phyloP scores from a whole-genome alignment of 495 filamentous ascomycete species.

The Penicillium pancosmium region DNA sequence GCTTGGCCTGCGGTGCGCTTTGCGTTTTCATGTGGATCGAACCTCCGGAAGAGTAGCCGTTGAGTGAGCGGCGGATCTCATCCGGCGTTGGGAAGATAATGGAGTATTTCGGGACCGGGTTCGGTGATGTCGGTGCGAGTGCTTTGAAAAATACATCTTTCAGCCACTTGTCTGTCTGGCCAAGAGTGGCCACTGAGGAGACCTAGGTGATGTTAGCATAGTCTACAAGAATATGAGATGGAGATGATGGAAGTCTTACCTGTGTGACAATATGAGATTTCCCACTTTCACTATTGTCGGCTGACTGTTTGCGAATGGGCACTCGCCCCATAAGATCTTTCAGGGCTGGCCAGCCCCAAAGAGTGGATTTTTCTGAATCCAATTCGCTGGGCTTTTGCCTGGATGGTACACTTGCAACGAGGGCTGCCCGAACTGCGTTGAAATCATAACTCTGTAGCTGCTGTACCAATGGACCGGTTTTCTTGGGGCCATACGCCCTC shows the following conservation, averaged over 20 bases:
- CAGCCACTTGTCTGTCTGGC: conserved; percentile 75
- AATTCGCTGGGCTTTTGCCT: conserved; percentile 49
- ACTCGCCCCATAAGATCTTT: conserved; percentile 60
- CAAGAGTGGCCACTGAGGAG: conserved; percentile 83
- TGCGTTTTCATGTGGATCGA: conserved; percentile 84
- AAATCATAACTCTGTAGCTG: conserved; percentile 72
- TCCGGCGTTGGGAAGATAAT: conserved; percentile 80
- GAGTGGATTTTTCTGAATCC: conserved; percentile 46
- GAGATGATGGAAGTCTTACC: conserved; percentile 23
- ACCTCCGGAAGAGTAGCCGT: conserved; percentile 75
- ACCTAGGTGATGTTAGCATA: conserved; percentile 36
- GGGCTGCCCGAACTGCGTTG: conserved; percentile 64
- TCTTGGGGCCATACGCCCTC: conserved; percentile 61
- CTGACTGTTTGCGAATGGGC: conserved; percentile 18
- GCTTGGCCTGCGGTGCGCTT: conserved; percentile 67
- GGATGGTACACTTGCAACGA: conserved; percentile 78
- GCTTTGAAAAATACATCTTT: conserved; percentile 64
- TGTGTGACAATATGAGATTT: conserved; percentile 69
- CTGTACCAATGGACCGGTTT: conserved; percentile 54
- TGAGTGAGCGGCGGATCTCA: conserved; percentile 76
- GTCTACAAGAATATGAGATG: neutral
- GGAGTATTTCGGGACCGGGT: conserved; percentile 44
- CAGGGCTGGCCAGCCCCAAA: conserved; percentile 77
- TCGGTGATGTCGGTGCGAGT: conserved; percentile 36
- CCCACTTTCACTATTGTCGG: neutral